A percentile compares a stretch with the other conserved stretches of the same genome.
phyloP scores from a whole-genome alignment of 164 flowering plant genomes.

The Sedum album region DNA sequence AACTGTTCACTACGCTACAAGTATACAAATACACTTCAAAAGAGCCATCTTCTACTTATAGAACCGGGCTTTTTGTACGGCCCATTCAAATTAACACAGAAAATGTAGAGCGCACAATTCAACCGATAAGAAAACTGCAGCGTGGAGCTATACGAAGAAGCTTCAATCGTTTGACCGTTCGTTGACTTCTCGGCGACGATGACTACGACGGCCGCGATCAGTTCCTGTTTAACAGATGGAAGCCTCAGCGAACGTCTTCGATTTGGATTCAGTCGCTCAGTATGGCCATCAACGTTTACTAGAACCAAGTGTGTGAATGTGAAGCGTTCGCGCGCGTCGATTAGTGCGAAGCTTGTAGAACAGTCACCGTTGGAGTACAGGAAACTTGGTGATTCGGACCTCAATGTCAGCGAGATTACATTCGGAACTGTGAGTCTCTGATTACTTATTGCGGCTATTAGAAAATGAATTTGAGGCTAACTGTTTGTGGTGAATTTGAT shows the following conservation, averaged over 20 bases:
- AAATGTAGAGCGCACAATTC: not conserved
- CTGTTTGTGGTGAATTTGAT: not conserved
- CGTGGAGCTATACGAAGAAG: not conserved
- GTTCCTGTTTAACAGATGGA: not conserved
- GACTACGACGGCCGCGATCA: not conserved
- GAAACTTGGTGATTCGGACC: constrained; percentile 89
- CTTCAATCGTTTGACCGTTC: not conserved
- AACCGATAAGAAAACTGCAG: not conserved
- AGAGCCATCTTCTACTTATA: too few species aligned
- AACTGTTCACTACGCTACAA: too few species aligned
- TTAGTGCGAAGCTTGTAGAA: constrained; percentile 11
- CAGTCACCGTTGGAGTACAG: constrained; percentile 45
- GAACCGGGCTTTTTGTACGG: not conserved
- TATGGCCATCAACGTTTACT: too few species aligned
- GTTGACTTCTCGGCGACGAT: not conserved
- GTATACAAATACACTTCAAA: too few species aligned
- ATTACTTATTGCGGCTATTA: not conserved
- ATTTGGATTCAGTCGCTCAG: not conserved
- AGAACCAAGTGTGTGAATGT: not conserved
- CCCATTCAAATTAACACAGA: not conserved
- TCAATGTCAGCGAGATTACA: constrained; percentile 69
- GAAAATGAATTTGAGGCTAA: not conserved
- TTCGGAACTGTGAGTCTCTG: constrained; percentile 59
- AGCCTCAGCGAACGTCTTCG: not conserved
- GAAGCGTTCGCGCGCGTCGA: not conserved